Conservation (phyloP, 2,329 filamentous ascomycete species). For the Elsinoe australis region DNA sequence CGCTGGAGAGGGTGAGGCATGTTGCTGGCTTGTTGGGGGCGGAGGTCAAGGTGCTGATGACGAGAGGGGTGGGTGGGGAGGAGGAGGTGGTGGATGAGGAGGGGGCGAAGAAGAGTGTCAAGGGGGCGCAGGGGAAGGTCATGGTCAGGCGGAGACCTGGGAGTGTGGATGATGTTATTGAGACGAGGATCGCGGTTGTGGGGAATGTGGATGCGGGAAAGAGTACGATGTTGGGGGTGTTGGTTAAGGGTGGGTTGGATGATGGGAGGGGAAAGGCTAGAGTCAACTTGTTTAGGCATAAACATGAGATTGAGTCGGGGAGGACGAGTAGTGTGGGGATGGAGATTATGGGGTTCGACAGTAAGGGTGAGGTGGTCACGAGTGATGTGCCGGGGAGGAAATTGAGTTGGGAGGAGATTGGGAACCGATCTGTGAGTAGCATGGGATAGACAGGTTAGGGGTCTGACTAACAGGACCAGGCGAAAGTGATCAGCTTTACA, state of each 20-base stretch:
- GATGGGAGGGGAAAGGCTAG: slow-evolving; percentile 89
- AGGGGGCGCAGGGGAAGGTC: slow-evolving; percentile 74
- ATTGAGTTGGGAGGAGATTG: slow-evolving; percentile 96
- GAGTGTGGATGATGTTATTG: slow-evolving; percentile 78
- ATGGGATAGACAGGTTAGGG: not conserved
- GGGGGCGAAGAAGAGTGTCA: slow-evolving; percentile 54
- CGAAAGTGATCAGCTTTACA: slow-evolving; percentile 94
- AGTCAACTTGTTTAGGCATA: slow-evolving; percentile 93
- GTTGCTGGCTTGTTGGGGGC: slow-evolving; percentile 60
- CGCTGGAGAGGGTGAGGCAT: slow-evolving; percentile 56
- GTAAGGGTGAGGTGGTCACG: slow-evolving; percentile 69
- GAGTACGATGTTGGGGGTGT: slow-evolving; percentile 87
- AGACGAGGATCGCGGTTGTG: slow-evolving; percentile 92
- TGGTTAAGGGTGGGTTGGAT: slow-evolving; percentile 91
- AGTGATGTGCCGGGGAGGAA: slow-evolving; percentile 77
- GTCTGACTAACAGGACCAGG: slow-evolving; percentile 29
- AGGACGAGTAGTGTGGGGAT: slow-evolving; percentile 94
- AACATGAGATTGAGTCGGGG: slow-evolving; percentile 94
- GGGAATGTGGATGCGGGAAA: slow-evolving; percentile 98
- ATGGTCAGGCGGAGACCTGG: slow-evolving; percentile 68
- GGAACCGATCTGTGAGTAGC: slow-evolving; percentile 62
- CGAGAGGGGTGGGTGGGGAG: slow-evolving; percentile 78
- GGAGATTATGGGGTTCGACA: slow-evolving; percentile 98
- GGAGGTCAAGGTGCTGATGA: slow-evolving; percentile 74
- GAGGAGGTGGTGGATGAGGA: slow-evolving; percentile 56